Evolutionary conservation across 108 stramenopile genomes (phyloP), one percentile per base, ranked within the genome.

Genomic region (Pseudonitzschia multiseries): DNA sequence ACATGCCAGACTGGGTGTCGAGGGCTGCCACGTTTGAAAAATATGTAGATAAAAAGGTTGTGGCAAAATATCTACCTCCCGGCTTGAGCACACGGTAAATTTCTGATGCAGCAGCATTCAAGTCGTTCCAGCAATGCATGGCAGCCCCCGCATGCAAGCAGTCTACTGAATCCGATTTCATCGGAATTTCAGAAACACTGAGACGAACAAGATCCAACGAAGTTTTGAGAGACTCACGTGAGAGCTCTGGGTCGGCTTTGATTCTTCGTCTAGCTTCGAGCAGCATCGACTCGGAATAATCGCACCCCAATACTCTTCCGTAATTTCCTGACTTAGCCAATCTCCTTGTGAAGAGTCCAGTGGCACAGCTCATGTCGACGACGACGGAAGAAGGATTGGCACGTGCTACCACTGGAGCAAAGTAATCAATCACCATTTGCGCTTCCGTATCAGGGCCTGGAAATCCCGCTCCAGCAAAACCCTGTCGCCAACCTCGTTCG

Each of bases 121-220:
- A 81, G 66, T 93, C 89, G 12, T 93, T 95, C 98, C 98, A 97
- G 77, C 98, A 98, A 73, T 98, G 98, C 92, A 98, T 95, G 24
- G 98, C 98, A 1, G 98, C 98, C 5, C 96, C 98, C 6, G 96
- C 98, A 75, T 98, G 96, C 14, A 97, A 73, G 4, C 84, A 89
- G 65, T 92, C 89, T 2, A 98, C 73, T 5, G 88, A 84, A 26
- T 61, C 73, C 15, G 78, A 78, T 72, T 83, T 61, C 71, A 97
- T 82, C 10, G 98, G 98, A 28, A 97, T 94, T 41, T 84, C 75
- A 22, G 89, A 95, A 0, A 94, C 96, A 81, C 97, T 96, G 26
- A 89, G 84, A 51, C 97, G 86, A 3, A 97, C 84, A 53, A 97
- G 80, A 67, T 97, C 96, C 46, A 96, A 73, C 21, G 57, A 59